Percentiles rank a stretch among this genome's conserved stretches.
phyloP scores from a whole-genome alignment of 2,329 filamentous ascomycete species.

The Cladosporium sp. region DNA sequence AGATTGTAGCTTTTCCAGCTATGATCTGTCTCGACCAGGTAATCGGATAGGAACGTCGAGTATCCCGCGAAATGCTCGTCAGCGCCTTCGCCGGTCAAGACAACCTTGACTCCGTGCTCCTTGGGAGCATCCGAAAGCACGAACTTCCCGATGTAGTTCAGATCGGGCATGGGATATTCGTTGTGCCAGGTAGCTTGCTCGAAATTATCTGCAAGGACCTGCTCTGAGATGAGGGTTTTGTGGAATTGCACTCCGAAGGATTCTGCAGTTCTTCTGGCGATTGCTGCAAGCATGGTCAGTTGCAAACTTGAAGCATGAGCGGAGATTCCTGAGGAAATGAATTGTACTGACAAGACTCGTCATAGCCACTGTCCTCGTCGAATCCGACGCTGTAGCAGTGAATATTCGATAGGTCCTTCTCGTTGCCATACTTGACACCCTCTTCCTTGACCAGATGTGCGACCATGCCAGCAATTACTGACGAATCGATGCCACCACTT shows the following conservation, averaged over 20 bases:
- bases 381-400: conserved; percentile 21
- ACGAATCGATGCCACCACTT: conserved; percentile 56
- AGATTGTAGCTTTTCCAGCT: neutral
- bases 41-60: conserved; percentile 3
- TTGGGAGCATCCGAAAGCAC: conserved; percentile 6
- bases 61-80: conserved; percentile 12
- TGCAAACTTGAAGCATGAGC: neutral
- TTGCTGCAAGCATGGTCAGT: neutral
- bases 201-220: conserved; percentile 9
- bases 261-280: neutral
- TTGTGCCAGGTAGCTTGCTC: conserved; percentile 6
- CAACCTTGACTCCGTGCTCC: conserved; percentile 9
- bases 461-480: conserved; percentile 53
- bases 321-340: neutral
- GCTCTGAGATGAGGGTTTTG: neutral
- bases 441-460: conserved; percentile 47
- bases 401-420: neutral
- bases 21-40: conserved; percentile 2
- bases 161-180: conserved; percentile 7
- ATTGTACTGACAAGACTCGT: conserved; percentile 5
- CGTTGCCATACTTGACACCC: conserved; percentile 25
- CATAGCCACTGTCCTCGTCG: neutral
- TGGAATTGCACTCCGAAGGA: neutral
- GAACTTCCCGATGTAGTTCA: conserved; percentile 10
- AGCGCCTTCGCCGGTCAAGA: conserved; percentile 11